A percentile compares a stretch with the other conserved stretches of the same genome.
These are phyloP conservation scores for Triadica sebifera DNA, from an alignment of 345 rosid species.

Conservation along the genomic window DNA sequence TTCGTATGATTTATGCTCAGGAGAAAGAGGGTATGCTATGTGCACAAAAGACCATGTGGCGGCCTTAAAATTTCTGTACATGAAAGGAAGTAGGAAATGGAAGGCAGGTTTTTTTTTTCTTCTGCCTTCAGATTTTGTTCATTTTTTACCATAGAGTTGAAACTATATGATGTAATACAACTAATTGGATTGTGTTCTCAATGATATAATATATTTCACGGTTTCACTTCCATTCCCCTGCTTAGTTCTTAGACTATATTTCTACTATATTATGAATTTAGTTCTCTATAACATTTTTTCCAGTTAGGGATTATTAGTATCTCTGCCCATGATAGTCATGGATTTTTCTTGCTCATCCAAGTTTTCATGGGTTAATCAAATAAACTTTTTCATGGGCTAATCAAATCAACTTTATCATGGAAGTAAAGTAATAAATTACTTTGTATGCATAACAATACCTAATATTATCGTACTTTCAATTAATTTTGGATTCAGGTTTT, in stretches of 20 bases:
- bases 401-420: too few relatives aligned
- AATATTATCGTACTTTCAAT: neutral
- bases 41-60: constrained; percentile 82
- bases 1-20: constrained; percentile 78
- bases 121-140: constrained; percentile 14
- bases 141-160: neutral
- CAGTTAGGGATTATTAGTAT: too few relatives aligned
- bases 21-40: constrained; percentile 78
- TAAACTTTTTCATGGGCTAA: too few relatives aligned
- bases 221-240: neutral
- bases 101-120: constrained; percentile 6
- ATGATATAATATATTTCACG: neutral
- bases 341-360: too few relatives aligned
- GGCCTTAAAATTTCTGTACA: constrained; percentile 47
- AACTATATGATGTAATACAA: neutral
- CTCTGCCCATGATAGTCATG: too few relatives aligned
- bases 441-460: too few relatives aligned
- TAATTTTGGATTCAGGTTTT: too few relatives aligned
- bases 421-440: too few relatives aligned
- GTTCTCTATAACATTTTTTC: too few relatives aligned
- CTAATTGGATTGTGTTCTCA: neutral
- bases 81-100: neutral
- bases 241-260: too few relatives aligned
- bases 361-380: too few relatives aligned
- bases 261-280: too few relatives aligned